Conservation (phyloP, 495 filamentous ascomycete genomes). For the Penicillium maclennaniae region DNA sequence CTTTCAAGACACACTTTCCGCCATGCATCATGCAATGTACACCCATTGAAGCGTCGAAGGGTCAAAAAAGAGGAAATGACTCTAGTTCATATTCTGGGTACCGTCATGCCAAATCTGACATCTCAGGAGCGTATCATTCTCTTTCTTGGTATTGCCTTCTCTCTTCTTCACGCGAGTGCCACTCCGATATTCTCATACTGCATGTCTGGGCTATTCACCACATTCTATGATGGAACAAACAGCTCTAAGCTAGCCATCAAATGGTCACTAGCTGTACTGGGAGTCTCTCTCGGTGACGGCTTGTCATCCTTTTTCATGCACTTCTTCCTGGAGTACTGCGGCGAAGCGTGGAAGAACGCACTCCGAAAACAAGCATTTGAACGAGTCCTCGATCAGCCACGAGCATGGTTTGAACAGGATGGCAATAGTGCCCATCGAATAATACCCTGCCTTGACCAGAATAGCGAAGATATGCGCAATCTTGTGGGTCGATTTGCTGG, state of each 20-base stretch:
- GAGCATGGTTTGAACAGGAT: slow-evolving; percentile 75
- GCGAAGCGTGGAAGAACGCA: slow-evolving; percentile 74
- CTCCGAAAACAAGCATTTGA: slow-evolving; percentile 66
- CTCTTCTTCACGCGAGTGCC: slow-evolving; percentile 60
- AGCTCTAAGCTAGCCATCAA: slow-evolving; percentile 46
- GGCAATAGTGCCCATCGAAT: slow-evolving; percentile 61
- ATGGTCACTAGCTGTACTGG: slow-evolving; percentile 70
- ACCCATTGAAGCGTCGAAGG: neutral
- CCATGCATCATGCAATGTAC: neutral
- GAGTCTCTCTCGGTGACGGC: slow-evolving; percentile 63
- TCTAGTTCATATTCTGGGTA: slow-evolving; percentile 60
- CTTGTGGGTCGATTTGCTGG: slow-evolving; percentile 74
- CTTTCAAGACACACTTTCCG: neutral
- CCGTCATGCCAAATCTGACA: slow-evolving; percentile 66
- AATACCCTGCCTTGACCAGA: slow-evolving; percentile 68
- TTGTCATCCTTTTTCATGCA: slow-evolving; percentile 60
- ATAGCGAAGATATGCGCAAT: slow-evolving; percentile 84
- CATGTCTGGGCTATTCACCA: slow-evolving; percentile 68
- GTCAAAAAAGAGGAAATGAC: slow-evolving; percentile 8
- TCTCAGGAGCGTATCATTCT: slow-evolving; percentile 50
- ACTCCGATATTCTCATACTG: slow-evolving; percentile 77
- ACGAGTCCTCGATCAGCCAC: slow-evolving; percentile 73
- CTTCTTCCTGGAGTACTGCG: slow-evolving; percentile 65
- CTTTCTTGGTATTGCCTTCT: slow-evolving; percentile 55
- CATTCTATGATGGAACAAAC: slow-evolving; percentile 55